Evolutionary conservation across 345 rosid species (phyloP), one percentile per base, ranked within the genome.

Genomic region (Euphorbia pulcherrima): DNA sequence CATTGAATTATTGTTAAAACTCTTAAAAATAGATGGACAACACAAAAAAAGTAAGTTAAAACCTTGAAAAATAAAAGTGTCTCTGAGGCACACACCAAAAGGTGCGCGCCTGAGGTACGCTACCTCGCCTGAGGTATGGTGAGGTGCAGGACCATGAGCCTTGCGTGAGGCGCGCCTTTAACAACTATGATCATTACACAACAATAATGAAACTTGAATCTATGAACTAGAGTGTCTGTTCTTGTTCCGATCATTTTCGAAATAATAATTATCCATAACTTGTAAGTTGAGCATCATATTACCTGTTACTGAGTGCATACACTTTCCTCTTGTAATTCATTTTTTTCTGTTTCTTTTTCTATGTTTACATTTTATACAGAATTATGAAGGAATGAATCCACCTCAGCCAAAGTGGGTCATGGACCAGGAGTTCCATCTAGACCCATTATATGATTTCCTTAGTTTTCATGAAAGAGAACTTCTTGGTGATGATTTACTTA

Each of bases 381-480:
- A 68, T 76, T 81, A 65, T 59, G 74, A 72, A 23, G 68, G 64
- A 39, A 62, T 60, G 63, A 71, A 67, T 60, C 77, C 68, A 20
- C 68, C 64, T 65, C 70, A 70, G 48, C 69, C 73, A 17, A 64
- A 74, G 66, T 76, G 80, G 76, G 65, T 69, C 30, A 39, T 61
- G 66, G 83, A 84, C 70, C 72, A 35, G 68, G 77, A 83, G 74
- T 69, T 83, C 59, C 79, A 67, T 71, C 64, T 83, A 59, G 78
- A 85, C 78, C 50, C 72, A 33, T 60, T 65, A 33, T 72, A 65
- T 65, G 77, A 82, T 75, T 65, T 29, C 69, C 40, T 78, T 67
- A 78, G 78, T 67, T 77, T 75, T 77, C 61, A 69, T 54, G 88
- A 84, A 58, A 78, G 72, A 37, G 72, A 81, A 75, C 76, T 77